Conservation (phyloP, 2,329 filamentous ascomycete species). For the Mariannaea sp. region DNA sequence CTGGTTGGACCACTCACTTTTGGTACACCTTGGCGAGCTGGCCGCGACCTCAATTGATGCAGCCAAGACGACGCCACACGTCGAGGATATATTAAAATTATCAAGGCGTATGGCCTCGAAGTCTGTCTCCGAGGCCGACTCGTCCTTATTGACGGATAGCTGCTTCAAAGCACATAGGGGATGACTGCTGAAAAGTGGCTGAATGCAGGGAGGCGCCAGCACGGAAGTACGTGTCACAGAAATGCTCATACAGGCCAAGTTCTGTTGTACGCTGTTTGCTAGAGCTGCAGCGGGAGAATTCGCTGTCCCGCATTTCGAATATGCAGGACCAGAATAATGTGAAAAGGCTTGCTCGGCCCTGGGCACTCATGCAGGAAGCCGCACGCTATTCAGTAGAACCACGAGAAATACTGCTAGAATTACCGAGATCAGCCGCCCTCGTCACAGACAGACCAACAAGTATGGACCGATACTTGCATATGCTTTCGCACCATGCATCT, state of each 20-base stretch:
- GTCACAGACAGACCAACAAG: constrained; percentile 9
- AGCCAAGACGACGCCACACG: constrained; percentile 23
- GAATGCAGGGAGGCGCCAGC: neutral
- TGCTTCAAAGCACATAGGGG: constrained; percentile 1
- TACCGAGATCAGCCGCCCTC: no score
- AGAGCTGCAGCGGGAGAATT: constrained; percentile 28
- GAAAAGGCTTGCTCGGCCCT: constrained; percentile 9
- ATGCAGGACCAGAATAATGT: constrained; percentile 9
- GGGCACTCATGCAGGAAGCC: constrained; percentile 27
- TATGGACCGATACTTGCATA: neutral
- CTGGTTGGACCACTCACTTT: constrained; percentile 29
- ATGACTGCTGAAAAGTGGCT: neutral
- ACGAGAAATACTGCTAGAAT: constrained; percentile 15
- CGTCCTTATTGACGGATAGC: neutral
- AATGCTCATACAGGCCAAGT: constrained; percentile 12
- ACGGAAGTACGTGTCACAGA: constrained; percentile 1
- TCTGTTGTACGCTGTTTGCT: constrained; percentile 16
- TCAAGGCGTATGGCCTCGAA: neutral
- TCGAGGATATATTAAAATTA: constrained; percentile 15
- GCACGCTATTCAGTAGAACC: constrained; percentile 28
- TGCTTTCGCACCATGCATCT: neutral
- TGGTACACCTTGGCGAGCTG: constrained; percentile 24
- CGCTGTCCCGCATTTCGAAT: constrained; percentile 30
- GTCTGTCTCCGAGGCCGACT: neutral
- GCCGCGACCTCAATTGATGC: neutral